These are phyloP conservation scores for Ilex aquifolium DNA, from an alignment of 257 asterid genomes.

Conservation along the genomic window DNA sequence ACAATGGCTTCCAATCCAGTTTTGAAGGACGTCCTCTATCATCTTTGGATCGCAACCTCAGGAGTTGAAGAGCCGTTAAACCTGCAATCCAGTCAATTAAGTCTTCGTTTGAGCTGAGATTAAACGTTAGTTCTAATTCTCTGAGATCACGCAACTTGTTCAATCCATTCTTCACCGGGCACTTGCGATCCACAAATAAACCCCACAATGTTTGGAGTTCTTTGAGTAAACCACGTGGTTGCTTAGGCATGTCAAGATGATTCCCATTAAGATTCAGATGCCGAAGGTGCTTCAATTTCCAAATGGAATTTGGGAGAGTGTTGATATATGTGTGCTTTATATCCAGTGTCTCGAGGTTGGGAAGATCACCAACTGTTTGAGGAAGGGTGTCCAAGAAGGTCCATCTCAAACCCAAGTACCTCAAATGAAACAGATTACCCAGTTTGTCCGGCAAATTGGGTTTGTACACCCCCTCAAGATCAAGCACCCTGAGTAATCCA, in stretches of 20 bases:
- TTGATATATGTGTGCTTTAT: slow-evolving; percentile 30
- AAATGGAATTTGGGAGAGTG: slow-evolving; percentile 23
- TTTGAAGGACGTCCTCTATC: slow-evolving; percentile 22
- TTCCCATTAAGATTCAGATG: slow-evolving; percentile 27
- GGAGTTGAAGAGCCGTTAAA: slow-evolving; percentile 11
- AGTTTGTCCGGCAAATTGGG: slow-evolving; percentile 33
- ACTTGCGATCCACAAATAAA: slow-evolving; percentile 16
- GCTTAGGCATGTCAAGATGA: slow-evolving; percentile 23
- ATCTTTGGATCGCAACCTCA: slow-evolving; percentile 30
- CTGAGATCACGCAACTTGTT: slow-evolving; percentile 10
- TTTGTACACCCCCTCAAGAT: slow-evolving; percentile 34
- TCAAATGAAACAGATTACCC: slow-evolving; percentile 24
- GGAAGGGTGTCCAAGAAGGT: slow-evolving; percentile 36
- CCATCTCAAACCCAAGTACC: slow-evolving; percentile 41
- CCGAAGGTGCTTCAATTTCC: slow-evolving; percentile 28
- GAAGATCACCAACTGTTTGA: slow-evolving; percentile 19
- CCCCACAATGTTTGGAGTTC: slow-evolving; percentile 28
- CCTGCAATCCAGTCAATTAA: slow-evolving; percentile 23
- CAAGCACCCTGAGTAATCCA: slow-evolving; percentile 34
- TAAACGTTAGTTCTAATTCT: slow-evolving; percentile 25
- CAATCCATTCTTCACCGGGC: slow-evolving; percentile 14
- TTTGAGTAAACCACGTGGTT: slow-evolving; percentile 11
- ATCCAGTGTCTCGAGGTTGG: slow-evolving; percentile 27
- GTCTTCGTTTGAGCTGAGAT: slow-evolving; percentile 6
- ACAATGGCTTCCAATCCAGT: slow-evolving; percentile 11